Evolutionary conservation across 1,284 basidiomycete species (phyloP).

Genomic region (Ganoderma lucidum): DNA sequence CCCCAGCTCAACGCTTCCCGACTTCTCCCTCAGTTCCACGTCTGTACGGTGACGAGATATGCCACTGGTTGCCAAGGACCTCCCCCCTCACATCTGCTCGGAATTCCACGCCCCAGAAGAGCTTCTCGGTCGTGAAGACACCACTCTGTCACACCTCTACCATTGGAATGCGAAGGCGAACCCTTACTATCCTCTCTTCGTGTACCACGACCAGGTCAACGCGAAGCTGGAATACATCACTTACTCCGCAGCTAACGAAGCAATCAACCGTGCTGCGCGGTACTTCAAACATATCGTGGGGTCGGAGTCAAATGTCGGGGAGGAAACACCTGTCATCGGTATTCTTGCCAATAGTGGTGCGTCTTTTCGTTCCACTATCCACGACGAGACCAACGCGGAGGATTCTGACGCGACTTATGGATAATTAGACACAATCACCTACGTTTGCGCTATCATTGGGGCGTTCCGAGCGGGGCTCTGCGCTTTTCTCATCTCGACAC

Average conservation of each 20-base stretch:
- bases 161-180: constrained; percentile 26
- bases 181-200: constrained; percentile 30
- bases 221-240: constrained; percentile 24
- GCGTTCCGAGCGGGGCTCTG: constrained; percentile 28
- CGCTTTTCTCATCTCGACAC: constrained; percentile 14
- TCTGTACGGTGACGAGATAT: constrained; percentile 6
- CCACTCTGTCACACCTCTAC: constrained; percentile 21
- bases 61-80: constrained; percentile 22
- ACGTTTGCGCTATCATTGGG: constrained; percentile 40
- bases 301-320: not conserved
- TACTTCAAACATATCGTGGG: constrained; percentile 19
- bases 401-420: not conserved
- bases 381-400: not conserved
- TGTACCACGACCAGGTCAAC: constrained; percentile 22
- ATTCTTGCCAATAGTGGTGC: constrained; percentile 26
- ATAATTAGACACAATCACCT: constrained; percentile 43
- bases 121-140: constrained; percentile 9
- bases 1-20: not conserved
- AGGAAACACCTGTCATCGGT: constrained; percentile 28
- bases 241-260: constrained; percentile 19
- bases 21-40: not conserved
- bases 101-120: constrained; percentile 21
- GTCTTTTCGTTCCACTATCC: not conserved
- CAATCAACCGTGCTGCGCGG: constrained; percentile 29
- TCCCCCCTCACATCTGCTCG: constrained; percentile 23